Base-by-base conservation (phyloP, 805 yeast genomes). In the Teunomyces stri region DNA sequence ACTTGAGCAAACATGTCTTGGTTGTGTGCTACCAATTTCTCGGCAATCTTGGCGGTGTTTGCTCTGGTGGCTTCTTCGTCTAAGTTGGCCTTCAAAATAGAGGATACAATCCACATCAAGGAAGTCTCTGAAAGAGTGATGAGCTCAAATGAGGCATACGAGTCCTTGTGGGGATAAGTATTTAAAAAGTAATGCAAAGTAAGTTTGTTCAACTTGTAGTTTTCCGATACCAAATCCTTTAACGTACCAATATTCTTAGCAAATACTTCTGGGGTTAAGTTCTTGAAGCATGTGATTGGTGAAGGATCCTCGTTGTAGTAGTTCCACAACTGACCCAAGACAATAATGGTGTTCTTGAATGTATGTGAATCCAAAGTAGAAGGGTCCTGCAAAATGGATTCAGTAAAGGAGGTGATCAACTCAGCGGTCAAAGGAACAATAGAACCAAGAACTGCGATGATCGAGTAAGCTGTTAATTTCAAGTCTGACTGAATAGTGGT, bases 401-500 rank as follows among this genome's bases (percentile, higher is more conserved):
- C 62, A 4, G 76, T 66, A 42, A 72, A 58, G 3, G 72, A 57
- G 16, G 51, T 51, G 13, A 68, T 58, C 18, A 70, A 50, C 11
- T 60, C 63, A 21, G 57, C 36, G 5, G 66, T 51, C 41, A 94
- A 73, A 5, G 89, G 85, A 42, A 84, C 76, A 40, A 92, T 85
- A 3, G 92, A 75, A 5, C 86, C 79, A 44, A 91, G 69, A 2
- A 92, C 96, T 0, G 92, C 80, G 20, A 92, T 62, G 11, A 90
- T 73, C 42, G 96, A 87, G 63, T 88, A 92, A 1, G 92, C 89
- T 15, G 96, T 85, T 49, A 89, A 76, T 62, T 87, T 94, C 43
- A 84, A 76, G 57, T 89, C 95, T 33, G 70, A 41, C 5, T 49
- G 47, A 30, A 61, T 52, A 5, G 65, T 49, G 18, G 53, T 37